Percentiles rank a stretch among this genome's conserved stretches.
Evolutionary conservation across 345 rosid genomes (phyloP).

Genomic region (Ceriops zippeliana): DNA sequence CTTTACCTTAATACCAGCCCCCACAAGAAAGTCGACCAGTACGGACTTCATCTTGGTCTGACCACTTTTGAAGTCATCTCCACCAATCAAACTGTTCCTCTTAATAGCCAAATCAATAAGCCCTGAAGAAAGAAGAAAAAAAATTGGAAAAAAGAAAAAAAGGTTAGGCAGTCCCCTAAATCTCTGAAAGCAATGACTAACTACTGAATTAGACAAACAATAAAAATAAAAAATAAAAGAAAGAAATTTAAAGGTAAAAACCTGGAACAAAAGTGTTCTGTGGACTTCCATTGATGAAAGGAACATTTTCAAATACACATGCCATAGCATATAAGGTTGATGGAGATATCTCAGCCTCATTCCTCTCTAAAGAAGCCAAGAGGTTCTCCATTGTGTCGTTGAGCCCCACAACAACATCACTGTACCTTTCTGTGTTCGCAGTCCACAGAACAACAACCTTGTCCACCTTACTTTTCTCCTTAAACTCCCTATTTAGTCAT

Average conservation of each 20-base stretch:
- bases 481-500: conserved; percentile 64
- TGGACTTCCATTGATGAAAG: conserved; percentile 97
- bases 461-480: conserved; percentile 80
- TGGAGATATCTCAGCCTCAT: conserved; percentile 92
- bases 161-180: background rate
- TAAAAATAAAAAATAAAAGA: background rate
- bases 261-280: conserved; percentile 99
- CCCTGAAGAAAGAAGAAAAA: conserved; percentile 37
- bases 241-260: conserved; percentile 7
- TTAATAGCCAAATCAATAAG: conserved; percentile 83
- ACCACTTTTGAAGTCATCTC: conserved; percentile 99
- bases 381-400: conserved; percentile 90
- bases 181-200: no score
- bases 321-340: conserved; percentile 89
- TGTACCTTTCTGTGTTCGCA: conserved; percentile 98
- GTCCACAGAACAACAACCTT: conserved; percentile 94
- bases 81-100: conserved; percentile 86
- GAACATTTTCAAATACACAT: conserved; percentile 77
- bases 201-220: background rate
- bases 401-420: conserved; percentile 73
- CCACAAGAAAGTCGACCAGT: conserved; percentile 90
- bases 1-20: conserved; percentile 91
- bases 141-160: no score
- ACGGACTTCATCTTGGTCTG: conserved; percentile 99
- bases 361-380: conserved; percentile 69